These are phyloP conservation scores for Cryptosporidium sp. DNA, from an alignment of 169 alveolate species.

Conservation along the genomic window DNA sequence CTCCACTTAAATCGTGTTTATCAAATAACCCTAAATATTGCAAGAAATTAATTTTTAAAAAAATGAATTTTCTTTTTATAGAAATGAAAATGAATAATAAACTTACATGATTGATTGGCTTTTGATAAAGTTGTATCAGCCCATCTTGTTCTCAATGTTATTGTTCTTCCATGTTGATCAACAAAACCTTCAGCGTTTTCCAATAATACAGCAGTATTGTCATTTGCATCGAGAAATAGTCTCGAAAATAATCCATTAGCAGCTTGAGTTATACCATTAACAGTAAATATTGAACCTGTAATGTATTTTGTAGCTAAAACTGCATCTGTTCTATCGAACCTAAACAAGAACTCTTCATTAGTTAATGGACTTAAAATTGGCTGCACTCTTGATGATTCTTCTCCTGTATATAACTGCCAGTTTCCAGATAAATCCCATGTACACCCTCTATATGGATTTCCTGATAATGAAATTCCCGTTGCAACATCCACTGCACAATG, in stretches of 20 bases:
- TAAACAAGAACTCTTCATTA: slow-evolving; percentile 78
- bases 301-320: slow-evolving; percentile 77
- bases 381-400: slow-evolving; percentile 65
- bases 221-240: slow-evolving; percentile 78
- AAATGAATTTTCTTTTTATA: too few species aligned
- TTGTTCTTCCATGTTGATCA: slow-evolving; percentile 79
- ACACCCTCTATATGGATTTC: slow-evolving; percentile 82
- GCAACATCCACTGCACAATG: slow-evolving; percentile 79
- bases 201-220: slow-evolving; percentile 77
- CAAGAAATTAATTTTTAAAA: too few species aligned
- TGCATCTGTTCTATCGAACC: slow-evolving; percentile 80
- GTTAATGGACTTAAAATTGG: slow-evolving; percentile 76
- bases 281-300: slow-evolving; percentile 78
- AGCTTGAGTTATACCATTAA: slow-evolving; percentile 77
- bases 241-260: slow-evolving; percentile 77
- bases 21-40: slow-evolving; percentile 57
- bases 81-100: neutral
- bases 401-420: slow-evolving; percentile 80
- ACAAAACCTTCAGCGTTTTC: slow-evolving; percentile 81
- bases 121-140: slow-evolving; percentile 73
- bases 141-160: slow-evolving; percentile 77
- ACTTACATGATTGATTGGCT: slow-evolving; percentile 72
- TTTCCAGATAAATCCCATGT: slow-evolving; percentile 83
- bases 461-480: slow-evolving; percentile 80
- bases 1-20: slow-evolving; percentile 78